Evolutionary conservation across 352 stramenopile species (phyloP), one percentile per base, ranked within the genome.

Genomic region (Globisporangium acanthophoron): DNA sequence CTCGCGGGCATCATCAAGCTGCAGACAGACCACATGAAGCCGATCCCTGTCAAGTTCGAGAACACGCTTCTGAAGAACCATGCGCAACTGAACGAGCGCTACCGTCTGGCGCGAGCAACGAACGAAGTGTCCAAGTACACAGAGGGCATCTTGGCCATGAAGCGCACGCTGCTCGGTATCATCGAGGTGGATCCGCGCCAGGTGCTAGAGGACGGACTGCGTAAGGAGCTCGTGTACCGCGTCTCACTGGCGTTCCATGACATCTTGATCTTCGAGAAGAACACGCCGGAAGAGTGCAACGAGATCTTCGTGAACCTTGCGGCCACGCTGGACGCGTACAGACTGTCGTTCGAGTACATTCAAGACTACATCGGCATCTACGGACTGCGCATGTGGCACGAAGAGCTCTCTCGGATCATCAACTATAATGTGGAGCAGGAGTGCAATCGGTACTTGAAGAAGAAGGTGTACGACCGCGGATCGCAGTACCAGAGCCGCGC

Each of bases 371-470:
- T 97, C 60, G 90, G 82, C 33, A 96, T 98, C 56, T 91, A 97
- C 61, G 93, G 95, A 27, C 72, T 98, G 39, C 91, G 94, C 35
- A 97, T 98, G 76, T 98, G 92, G 94, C 90, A 98, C 63, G 86
- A 98, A 67, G 95, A 98, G 67, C 68, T 98, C 18, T 89, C 79
- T 27, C 88, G 95, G 18, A 96, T 98, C 59, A 96, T 98, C 59
- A 96, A 95, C 57, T 98, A 97, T 74, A 97, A 98, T 50, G 86
- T 97, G n/a, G 94, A 98, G 67, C 89, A 97, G 57, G 95, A 98
- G 69, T 94, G 85, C 77, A 97, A 98, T 64, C 92, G 92, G 9
- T 98, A 97, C 64, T 58, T 98, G 45, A 96, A 97, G 68, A 97
- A 97, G 63, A 97, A 97, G 57, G 90, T 97, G 29, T 92, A 96